Conservation (phyloP, 2,329 filamentous ascomycete genomes). For the Talaromyces sp. region DNA sequence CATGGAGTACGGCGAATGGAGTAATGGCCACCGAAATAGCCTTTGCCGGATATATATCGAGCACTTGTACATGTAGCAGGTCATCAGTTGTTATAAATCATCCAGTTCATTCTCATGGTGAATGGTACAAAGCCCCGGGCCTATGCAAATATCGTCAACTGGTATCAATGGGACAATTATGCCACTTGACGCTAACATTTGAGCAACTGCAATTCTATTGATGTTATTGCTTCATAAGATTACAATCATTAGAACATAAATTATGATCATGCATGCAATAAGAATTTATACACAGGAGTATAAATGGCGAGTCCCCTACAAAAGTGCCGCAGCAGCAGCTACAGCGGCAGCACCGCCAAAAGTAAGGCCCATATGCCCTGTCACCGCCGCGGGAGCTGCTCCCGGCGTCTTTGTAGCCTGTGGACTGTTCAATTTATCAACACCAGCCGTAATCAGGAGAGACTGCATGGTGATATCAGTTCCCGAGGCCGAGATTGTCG, state of each 20-base stretch:
- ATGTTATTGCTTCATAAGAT: no score
- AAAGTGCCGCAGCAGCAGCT: constrained; percentile 22
- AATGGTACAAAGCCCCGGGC: no score
- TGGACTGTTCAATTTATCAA: constrained; percentile 13
- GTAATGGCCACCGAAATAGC: neutral
- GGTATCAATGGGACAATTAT: no score
- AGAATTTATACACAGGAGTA: neutral
- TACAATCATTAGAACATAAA: neutral
- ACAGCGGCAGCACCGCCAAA: constrained; percentile 21
- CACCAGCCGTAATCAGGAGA: constrained; percentile 14
- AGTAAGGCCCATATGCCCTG: constrained; percentile 7
- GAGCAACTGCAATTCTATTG: no score
- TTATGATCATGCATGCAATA: no score
- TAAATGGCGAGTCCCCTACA: neutral
- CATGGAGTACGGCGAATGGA: neutral
- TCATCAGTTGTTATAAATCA: no score
- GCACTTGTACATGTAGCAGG: no score
- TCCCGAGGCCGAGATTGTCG: constrained; percentile 1
- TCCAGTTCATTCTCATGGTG: no score
- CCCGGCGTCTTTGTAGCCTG: constrained; percentile 9
- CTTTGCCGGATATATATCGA: neutral
- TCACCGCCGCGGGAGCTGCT: constrained; percentile 3
- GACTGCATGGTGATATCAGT: constrained; percentile 11
- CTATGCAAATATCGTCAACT: no score
- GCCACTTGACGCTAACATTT: no score